Evolutionary conservation across 2,329 filamentous ascomycete species (phyloP), one percentile per base, ranked within the genome.

Genomic region (Pseudogymnoascus sp.): DNA sequence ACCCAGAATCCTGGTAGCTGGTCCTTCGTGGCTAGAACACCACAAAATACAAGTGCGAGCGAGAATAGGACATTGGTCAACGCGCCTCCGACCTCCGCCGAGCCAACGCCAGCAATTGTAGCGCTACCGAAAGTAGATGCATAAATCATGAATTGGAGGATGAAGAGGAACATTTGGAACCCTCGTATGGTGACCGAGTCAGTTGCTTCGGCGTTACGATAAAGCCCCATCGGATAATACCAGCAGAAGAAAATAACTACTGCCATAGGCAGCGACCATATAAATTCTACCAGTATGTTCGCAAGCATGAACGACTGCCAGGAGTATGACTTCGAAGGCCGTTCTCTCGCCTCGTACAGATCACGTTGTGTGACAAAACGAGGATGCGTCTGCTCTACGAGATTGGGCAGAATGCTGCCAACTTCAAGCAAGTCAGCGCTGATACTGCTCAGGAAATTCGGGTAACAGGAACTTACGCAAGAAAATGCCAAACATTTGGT

Each of bases 141-240:
- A 75, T 91, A 92, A 61, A 93, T 75, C 67, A 93, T 81, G 81
- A 95, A 93, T 67, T 82, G 78, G 70, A 86, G 81, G 36, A 91
- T 78, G 69, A 90, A 85, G 36, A 95, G 79, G 78, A 92, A 91
- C 82, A 93, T 88, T 23, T 93, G 83, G 0, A 79, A 88, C 11
- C 90, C 89, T 37, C 90, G 89, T 70, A 50, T 90, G 84, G 81
- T 71, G 1, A 86, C 82, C 67, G 85, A 78, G 64, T 81, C 81
- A 5, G 84, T 84, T 1, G 79, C 78, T 18, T 80, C 77, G 4
- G 89, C 88, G 70, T 92, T 92, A 66, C 78, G 75, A 73, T 89
- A 85, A 7, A 93, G 82, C 3, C 89, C 89, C 61, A 95, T 83
- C 1, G 90, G 90, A 73, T 91, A 96, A 79, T 95, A 96, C 84